Evolutionary conservation across 768 basidiomycete genomes (phyloP).

Genomic region (Agrocybe pediades): DNA sequence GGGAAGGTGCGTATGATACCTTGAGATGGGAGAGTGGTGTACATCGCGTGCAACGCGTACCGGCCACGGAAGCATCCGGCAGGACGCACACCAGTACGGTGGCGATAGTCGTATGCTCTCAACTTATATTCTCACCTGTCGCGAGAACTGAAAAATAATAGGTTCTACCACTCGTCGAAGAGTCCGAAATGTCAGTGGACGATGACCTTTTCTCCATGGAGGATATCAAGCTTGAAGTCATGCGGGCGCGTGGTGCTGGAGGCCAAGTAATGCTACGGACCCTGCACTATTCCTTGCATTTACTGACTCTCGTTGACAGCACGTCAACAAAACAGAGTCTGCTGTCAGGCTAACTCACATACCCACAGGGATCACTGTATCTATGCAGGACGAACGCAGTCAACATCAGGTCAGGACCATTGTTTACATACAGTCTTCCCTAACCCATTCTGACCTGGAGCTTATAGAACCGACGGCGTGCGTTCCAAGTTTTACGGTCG

Average conservation of each 20-base stretch:
- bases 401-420: slow-evolving; percentile 80
- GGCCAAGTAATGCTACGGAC: slow-evolving; percentile 65
- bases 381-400: slow-evolving; percentile 97
- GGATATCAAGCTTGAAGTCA: slow-evolving; percentile 90
- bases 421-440: background rate
- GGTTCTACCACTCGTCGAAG: slow-evolving; percentile 83
- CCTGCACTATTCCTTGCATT: background rate
- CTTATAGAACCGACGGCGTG: slow-evolving; percentile 83
- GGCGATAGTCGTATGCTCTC: slow-evolving; percentile 69
- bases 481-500: slow-evolving; percentile 86
- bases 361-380: slow-evolving; percentile 92
- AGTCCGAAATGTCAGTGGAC: slow-evolving; percentile 48
- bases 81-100: slow-evolving; percentile 93
- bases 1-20: slow-evolving; percentile 74
- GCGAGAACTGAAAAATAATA: slow-evolving; percentile 26
- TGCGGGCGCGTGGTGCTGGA: slow-evolving; percentile 96
- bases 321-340: slow-evolving; percentile 98
- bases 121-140: background rate
- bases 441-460: background rate
- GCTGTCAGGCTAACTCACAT: slow-evolving; percentile 93
- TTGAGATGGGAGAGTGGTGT: slow-evolving; percentile 94
- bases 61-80: slow-evolving; percentile 86
- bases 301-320: slow-evolving; percentile 45
- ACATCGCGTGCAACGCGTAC: slow-evolving; percentile 93
- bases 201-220: slow-evolving; percentile 79